Evolutionary conservation across 352 stramenopile species (phyloP).

Genomic region (Phytophthora pinifolia): DNA sequence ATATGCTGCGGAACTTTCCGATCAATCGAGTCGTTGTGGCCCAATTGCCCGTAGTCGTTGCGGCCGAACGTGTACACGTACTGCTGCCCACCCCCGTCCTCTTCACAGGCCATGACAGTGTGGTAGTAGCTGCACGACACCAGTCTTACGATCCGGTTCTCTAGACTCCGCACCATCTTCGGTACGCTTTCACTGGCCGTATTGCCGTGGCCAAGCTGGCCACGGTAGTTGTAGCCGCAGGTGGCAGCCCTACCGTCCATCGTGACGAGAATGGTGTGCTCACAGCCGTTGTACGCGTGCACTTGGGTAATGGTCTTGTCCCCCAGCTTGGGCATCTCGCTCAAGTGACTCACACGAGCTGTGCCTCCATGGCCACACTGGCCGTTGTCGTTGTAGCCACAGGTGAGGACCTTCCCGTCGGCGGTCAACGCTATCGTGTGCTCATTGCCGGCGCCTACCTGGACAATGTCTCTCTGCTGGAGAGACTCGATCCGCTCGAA

Average conservation of each 20-base stretch:
- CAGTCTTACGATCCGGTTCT: conserved; percentile 58
- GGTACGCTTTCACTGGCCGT: conserved; percentile 86
- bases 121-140: conserved; percentile 95
- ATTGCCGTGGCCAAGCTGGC: conserved; percentile 91
- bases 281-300: conserved; percentile 93
- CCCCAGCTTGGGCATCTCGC: conserved; percentile 64
- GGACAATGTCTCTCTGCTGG: conserved; percentile 74
- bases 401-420: conserved; percentile 82
- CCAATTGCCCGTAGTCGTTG: conserved; percentile 93
- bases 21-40: conserved; percentile 88
- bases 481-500: conserved; percentile 78
- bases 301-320: conserved; percentile 64
- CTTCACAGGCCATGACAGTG: conserved; percentile 80
- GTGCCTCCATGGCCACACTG: conserved; percentile 91
- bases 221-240: conserved; percentile 94
- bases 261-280: conserved; percentile 88
- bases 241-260: conserved; percentile 75
- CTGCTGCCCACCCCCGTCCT: conserved; percentile 22
- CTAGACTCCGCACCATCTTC: conserved; percentile 75
- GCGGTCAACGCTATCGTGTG: conserved; percentile 85
- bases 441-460: conserved; percentile 92
- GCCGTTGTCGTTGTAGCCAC: conserved; percentile 95
- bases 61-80: conserved; percentile 88
- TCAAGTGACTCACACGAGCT: conserved; percentile 74
- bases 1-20: conserved; percentile 81